Evolutionary conservation across 257 asterid genomes (phyloP).

Genomic region (Plantago major): DNA sequence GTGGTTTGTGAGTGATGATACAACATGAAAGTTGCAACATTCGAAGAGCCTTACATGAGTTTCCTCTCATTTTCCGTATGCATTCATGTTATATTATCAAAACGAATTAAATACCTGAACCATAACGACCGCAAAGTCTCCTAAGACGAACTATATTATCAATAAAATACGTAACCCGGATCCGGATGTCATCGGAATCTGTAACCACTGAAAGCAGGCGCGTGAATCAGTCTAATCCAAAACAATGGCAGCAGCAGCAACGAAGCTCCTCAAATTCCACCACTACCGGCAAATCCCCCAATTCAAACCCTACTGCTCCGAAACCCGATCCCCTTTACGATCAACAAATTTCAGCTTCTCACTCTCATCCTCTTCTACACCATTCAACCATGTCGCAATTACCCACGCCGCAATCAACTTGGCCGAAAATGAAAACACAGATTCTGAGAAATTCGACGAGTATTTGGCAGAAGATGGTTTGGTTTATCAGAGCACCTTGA

Average conservation of each 20-base stretch:
- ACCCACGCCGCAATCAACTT: slow-evolving; percentile 33
- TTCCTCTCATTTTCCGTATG: too few relatives aligned
- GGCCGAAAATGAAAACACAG: slow-evolving; percentile 29
- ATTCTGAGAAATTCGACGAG: slow-evolving; percentile 48
- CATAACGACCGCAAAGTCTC: too few relatives aligned
- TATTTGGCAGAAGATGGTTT: slow-evolving; percentile 81
- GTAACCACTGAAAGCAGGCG: too few relatives aligned
- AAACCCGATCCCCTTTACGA: slow-evolving; percentile 19
- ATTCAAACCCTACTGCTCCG: slow-evolving; percentile 6
- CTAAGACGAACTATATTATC: too few relatives aligned
- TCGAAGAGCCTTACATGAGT: too few relatives aligned
- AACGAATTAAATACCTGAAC: too few relatives aligned
- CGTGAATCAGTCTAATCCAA: too few relatives aligned
- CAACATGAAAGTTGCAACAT: too few relatives aligned
- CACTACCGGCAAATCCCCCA: slow-evolving; percentile 19
- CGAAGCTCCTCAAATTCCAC: slow-evolving; percentile 53
- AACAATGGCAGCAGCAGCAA: slow-evolving; percentile 15
- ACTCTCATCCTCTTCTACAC: slow-evolving; percentile 18
- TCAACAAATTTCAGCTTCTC: slow-evolving; percentile 19
- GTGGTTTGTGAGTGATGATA: too few relatives aligned
- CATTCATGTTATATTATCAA: too few relatives aligned
- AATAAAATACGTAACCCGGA: too few relatives aligned
- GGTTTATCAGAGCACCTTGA: slow-evolving; percentile 75
- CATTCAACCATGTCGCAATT: slow-evolving; percentile 22
- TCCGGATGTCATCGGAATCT: too few relatives aligned